Evolutionary conservation across 257 asterid species (phyloP).

Genomic region (Osmanthus fragrans): DNA sequence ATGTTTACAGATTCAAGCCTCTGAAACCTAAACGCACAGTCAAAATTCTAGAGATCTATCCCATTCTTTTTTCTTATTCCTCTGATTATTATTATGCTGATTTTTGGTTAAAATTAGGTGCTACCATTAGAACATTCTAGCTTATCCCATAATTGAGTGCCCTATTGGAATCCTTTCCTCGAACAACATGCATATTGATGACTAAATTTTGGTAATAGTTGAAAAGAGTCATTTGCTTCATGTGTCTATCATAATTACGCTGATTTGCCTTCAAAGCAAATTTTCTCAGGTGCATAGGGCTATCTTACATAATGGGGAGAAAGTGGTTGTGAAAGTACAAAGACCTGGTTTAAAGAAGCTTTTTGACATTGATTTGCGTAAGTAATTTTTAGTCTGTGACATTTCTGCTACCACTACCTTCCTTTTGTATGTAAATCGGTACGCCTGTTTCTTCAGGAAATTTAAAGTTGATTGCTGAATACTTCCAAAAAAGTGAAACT

Average conservation of each 20-base stretch:
- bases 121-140: too few relatives aligned
- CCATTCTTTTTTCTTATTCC: too few relatives aligned
- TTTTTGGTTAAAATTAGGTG: too few relatives aligned
- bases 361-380: slow-evolving; percentile 91
- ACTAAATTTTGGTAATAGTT: background rate
- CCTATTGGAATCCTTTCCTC: too few relatives aligned
- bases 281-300: slow-evolving; percentile 86
- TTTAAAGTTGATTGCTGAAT: slow-evolving; percentile 82
- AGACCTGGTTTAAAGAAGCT: slow-evolving; percentile 92
- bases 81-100: too few relatives aligned
- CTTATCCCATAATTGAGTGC: too few relatives aligned
- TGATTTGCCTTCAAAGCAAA: slow-evolving; percentile 31
- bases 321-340: slow-evolving; percentile 89
- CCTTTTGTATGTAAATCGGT: background rate
- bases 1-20: too few relatives aligned
- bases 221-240: background rate
- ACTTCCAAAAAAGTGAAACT: slow-evolving; percentile 88
- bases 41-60: too few relatives aligned
- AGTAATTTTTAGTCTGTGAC: slow-evolving; percentile 24
- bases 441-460: slow-evolving; percentile 56
- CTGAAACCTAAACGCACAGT: too few relatives aligned
- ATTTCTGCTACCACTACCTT: background rate
- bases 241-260: slow-evolving; percentile 13
- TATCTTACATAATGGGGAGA: slow-evolving; percentile 85
- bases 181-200: background rate